Percentiles rank a stretch among this genome's conserved stretches.
Conservation (phyloP, 1,284 basidiomycete genomes). For the Entoloma clypeatum region DNA sequence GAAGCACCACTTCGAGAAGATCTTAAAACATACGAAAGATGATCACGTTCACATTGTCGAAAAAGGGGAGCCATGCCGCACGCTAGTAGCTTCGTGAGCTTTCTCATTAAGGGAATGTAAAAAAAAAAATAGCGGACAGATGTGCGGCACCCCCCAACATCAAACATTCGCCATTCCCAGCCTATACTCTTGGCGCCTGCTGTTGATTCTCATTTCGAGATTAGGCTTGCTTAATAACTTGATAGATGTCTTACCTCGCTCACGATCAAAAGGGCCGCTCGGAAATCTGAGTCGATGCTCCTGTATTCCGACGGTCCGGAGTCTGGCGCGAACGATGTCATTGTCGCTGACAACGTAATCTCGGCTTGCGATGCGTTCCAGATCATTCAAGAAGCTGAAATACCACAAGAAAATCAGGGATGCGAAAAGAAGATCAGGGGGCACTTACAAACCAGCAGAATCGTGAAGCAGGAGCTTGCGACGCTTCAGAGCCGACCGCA, state of each 20-base stretch:
- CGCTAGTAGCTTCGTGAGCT: conserved; percentile 34
- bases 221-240: too few relatives aligned
- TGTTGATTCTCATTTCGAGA: conserved; percentile 9
- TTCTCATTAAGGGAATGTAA: background rate
- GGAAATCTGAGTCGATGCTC: conserved; percentile 51
- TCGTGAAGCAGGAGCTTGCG: conserved; percentile 48
- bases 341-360: conserved; percentile 55
- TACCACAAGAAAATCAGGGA: conserved; percentile 5
- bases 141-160: conserved; percentile 60
- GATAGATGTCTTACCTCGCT: conserved; percentile 24
- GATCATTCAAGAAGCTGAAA: conserved; percentile 54
- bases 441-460: conserved; percentile 53
- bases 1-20: conserved; percentile 6
- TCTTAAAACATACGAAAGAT: conserved; percentile 40
- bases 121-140: conserved; percentile 34
- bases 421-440: conserved; percentile 3
- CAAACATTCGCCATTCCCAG: conserved; percentile 63
- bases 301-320: conserved; percentile 56
- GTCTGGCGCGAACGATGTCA: conserved; percentile 59
- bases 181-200: conserved; percentile 32
- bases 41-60: conserved; percentile 52
- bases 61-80: conserved; percentile 60
- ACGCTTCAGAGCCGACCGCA: conserved; percentile 44
- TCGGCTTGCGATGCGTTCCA: conserved; percentile 50
- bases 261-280: conserved; percentile 37